Evolutionary conservation across 1,284 basidiomycete genomes (phyloP).

Genomic region (Ustilago xerochloae): DNA sequence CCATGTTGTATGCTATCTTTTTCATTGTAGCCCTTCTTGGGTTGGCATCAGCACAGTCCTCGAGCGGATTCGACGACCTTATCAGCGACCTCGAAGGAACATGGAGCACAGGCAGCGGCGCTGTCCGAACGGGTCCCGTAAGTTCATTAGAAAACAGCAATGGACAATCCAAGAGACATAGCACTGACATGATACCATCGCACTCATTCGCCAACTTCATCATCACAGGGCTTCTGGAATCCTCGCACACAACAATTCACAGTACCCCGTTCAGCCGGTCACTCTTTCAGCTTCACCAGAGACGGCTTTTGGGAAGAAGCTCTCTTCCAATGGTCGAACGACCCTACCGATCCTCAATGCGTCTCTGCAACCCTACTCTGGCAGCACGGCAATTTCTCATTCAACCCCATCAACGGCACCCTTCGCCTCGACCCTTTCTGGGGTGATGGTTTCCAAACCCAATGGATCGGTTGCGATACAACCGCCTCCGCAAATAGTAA

Average conservation of each 20-base stretch:
- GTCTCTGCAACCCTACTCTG: conserved; percentile 17
- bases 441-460: conserved; percentile 30
- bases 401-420: conserved; percentile 25
- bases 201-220: not conserved
- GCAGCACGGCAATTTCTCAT: conserved; percentile 33
- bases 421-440: conserved; percentile 33
- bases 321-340: conserved; percentile 17
- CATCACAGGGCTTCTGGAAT: conserved; percentile 29
- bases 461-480: conserved; percentile 29
- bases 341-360: conserved; percentile 30
- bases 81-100: conserved; percentile 41
- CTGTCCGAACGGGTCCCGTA: conserved; percentile 57
- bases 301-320: conserved; percentile 34
- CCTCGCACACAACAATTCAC: conserved; percentile 27
- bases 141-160: conserved; percentile 10
- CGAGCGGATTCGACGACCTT: conserved; percentile 13
- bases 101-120: conserved; percentile 61
- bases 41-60: conserved; percentile 14
- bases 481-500: conserved; percentile 23
- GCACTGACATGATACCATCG: too few species aligned
- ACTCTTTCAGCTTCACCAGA: conserved; percentile 24
- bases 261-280: conserved; percentile 16
- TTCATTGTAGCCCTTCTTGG: conserved; percentile 1
- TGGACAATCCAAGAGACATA: too few species aligned
- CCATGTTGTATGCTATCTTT: not conserved